Evolutionary conservation across 140 eudicot genomes (phyloP).

Genomic region (Erigeron philadelphicus): DNA sequence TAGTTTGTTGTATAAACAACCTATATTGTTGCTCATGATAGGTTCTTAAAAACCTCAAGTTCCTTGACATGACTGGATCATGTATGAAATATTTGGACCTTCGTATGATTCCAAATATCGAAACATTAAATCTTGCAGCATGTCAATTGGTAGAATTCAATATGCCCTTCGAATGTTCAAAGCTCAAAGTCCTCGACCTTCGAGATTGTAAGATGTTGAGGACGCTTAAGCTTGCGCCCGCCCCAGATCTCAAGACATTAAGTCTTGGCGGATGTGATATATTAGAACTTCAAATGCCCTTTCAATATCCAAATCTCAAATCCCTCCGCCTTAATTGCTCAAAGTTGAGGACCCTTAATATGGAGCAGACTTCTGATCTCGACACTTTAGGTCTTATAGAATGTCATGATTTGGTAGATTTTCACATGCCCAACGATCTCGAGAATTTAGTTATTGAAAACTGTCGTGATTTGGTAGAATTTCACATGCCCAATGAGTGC

Average conservation of each 20-base stretch:
- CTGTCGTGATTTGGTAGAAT: background rate
- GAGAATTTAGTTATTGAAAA: background rate
- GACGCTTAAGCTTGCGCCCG: background rate
- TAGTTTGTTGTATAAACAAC: background rate
- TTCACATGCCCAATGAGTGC: background rate
- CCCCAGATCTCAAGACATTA: background rate
- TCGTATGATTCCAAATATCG: background rate
- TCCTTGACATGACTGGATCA: no score
- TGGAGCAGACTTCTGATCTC: background rate
- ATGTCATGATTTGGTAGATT: no score
- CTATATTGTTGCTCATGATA: background rate
- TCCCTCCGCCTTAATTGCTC: background rate
- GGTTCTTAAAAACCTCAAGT: background rate
- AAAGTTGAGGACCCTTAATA: constrained; percentile 1
- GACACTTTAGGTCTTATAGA: background rate
- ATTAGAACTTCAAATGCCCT: background rate
- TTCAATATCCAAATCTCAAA: background rate
- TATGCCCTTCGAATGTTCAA: background rate
- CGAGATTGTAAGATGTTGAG: background rate
- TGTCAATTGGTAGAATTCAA: background rate
- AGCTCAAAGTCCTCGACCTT: background rate
- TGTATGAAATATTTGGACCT: no score
- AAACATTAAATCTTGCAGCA: background rate
- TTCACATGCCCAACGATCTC: background rate
- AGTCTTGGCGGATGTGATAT: background rate